Conservation (phyloP, 192 early-diverging fungal genomes). For the Obelidium mucronatum region DNA sequence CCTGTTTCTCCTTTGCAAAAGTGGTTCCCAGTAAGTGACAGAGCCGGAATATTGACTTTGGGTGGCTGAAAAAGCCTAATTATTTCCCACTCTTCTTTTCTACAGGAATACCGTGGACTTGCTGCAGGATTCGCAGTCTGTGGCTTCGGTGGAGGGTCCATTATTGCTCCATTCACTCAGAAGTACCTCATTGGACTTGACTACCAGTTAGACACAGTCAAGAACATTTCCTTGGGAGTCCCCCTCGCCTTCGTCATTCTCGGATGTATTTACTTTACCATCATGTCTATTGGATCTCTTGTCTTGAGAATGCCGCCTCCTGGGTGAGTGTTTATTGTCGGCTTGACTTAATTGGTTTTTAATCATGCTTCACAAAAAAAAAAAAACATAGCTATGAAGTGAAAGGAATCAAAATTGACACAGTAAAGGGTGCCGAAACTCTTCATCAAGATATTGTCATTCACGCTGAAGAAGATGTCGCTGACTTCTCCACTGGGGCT, state of each 20-base stretch:
- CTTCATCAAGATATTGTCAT: background rate
- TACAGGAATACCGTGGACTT: slow-evolving; percentile 64
- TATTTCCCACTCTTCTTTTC: background rate
- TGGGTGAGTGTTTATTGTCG: slow-evolving; percentile 7
- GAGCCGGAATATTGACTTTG: too few relatives aligned
- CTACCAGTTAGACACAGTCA: slow-evolving; percentile 35
- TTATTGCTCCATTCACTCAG: slow-evolving; percentile 73
- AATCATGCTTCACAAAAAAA: background rate
- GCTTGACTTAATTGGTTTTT: background rate
- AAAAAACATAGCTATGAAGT: slow-evolving; percentile 67
- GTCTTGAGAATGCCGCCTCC: slow-evolving; percentile 59
- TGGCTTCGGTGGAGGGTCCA: slow-evolving; percentile 78
- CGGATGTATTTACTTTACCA: slow-evolving; percentile 64
- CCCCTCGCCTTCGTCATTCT: slow-evolving; percentile 71
- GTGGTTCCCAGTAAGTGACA: slow-evolving; percentile 73
- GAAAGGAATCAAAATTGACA: slow-evolving; percentile 66
- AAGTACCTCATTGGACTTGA: slow-evolving; percentile 52
- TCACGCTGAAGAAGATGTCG: background rate
- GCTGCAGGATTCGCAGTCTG: slow-evolving; percentile 79
- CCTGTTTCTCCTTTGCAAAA: slow-evolving; percentile 79
- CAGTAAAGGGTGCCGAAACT: slow-evolving; percentile 47
- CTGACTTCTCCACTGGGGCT: background rate
- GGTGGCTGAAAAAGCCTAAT: too few relatives aligned
- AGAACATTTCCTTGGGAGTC: slow-evolving; percentile 53
- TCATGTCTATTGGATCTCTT: slow-evolving; percentile 52